Conservation (phyloP, 345 rosid species). For the Salix caprea region DNA sequence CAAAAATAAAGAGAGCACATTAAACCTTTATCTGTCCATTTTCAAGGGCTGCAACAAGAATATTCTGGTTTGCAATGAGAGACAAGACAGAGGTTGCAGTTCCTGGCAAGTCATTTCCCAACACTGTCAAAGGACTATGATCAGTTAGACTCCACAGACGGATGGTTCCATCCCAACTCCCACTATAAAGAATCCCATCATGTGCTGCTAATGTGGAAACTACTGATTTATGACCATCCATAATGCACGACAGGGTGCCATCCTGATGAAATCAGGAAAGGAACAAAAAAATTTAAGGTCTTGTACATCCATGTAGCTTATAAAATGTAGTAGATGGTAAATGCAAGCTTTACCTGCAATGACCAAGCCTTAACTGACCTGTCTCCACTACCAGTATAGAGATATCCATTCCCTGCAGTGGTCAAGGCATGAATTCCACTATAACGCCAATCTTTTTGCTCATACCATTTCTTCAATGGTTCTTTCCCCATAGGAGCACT, state of each 20-base stretch:
- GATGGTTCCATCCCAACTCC: conserved; percentile 94
- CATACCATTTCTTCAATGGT: conserved; percentile 75
- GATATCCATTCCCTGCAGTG: conserved; percentile 51
- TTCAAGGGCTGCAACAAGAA: conserved; percentile 65
- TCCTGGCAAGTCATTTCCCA: conserved; percentile 58
- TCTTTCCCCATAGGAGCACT: conserved; percentile 49
- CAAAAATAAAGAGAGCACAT: conserved; percentile 1
- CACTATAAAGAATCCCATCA: conserved; percentile 74
- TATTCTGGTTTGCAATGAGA: conserved; percentile 39
- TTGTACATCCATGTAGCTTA: not conserved
- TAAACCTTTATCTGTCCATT: conserved; percentile 72
- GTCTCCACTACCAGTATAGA: conserved; percentile 92
- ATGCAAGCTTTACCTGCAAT: conserved; percentile 47
- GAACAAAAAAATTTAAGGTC: conserved; percentile 7
- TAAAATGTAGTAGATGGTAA: not conserved
- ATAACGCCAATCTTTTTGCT: conserved; percentile 91
- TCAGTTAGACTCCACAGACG: conserved; percentile 82
- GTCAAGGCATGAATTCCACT: conserved; percentile 82
- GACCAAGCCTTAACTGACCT: conserved; percentile 84
- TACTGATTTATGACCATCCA: conserved; percentile 87
- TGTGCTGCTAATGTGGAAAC: conserved; percentile 62
- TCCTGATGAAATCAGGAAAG: conserved; percentile 37
- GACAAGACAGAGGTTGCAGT: conserved; percentile 54
- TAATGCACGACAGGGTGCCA: conserved; percentile 56
- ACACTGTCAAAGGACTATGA: conserved; percentile 66